These are phyloP conservation scores for Dendrobium catenatum DNA, from an alignment of 106 monocot species.

Conservation along the genomic window DNA sequence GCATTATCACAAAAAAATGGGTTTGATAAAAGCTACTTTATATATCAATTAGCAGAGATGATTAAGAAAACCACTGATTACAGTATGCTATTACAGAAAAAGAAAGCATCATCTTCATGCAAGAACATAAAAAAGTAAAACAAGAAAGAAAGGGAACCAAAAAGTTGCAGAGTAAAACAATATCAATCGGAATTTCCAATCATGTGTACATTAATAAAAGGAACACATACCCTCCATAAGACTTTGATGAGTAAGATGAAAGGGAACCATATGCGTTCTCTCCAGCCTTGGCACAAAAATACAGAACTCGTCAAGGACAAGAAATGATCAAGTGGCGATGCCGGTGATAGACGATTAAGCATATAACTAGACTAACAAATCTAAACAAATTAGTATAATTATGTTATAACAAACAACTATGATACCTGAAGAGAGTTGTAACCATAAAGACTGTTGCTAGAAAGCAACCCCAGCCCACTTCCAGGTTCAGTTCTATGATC, in stretches of 20 bases:
- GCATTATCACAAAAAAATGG: conserved; percentile 7
- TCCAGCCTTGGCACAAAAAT: conserved; percentile 29
- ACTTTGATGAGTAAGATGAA: conserved; percentile 57
- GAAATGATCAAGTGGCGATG: not conserved
- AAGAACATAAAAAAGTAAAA: not conserved
- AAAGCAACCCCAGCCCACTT: conserved; percentile 35
- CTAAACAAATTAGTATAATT: not conserved
- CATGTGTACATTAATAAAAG: not conserved
- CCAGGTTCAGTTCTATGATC: conserved; percentile 63
- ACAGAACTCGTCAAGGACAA: not conserved
- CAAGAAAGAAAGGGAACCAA: not conserved
- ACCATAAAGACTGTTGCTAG: conserved; percentile 52
- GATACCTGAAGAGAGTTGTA: conserved; percentile 66
- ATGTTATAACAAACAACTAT: not conserved
- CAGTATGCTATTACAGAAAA: not conserved
- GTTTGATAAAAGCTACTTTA: not conserved
- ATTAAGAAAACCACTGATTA: not conserved
- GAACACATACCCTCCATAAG: conserved; percentile 55
- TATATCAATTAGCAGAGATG: not conserved
- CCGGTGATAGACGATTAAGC: not conserved
- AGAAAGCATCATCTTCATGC: not conserved
- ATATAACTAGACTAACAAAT: not conserved
- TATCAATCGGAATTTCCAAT: not conserved
- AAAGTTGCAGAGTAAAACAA: not conserved
- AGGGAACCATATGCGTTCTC: conserved; percentile 57